Percentiles rank a stretch among this genome's conserved stretches.
Evolutionary conservation across 2,329 filamentous ascomycete genomes (phyloP).

Genomic region (Juglanconis oblonga): DNA sequence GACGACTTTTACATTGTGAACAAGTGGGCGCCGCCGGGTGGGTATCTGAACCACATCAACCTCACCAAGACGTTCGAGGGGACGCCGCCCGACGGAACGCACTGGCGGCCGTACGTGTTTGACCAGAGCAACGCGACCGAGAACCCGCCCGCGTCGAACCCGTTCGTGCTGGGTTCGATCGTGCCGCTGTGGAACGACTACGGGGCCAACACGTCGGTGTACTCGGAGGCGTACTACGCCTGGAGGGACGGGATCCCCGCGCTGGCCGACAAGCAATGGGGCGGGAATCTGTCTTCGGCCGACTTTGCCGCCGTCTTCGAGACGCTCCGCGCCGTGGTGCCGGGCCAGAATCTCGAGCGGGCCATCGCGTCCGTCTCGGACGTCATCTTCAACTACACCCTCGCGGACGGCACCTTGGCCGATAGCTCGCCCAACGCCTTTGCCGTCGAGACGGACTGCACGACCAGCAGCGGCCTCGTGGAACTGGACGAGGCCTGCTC

Average conservation of each 20-base stretch:
- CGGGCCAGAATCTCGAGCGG: slow-evolving; percentile 49
- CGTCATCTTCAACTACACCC: slow-evolving; percentile 34
- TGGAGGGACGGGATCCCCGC: slow-evolving; percentile 49
- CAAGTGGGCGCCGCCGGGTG: slow-evolving; percentile 47
- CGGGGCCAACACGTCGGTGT: slow-evolving; percentile 47
- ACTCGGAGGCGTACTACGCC: slow-evolving; percentile 50
- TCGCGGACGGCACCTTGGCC: slow-evolving; percentile 23
- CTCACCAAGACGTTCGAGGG: slow-evolving; percentile 44
- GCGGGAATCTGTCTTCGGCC: slow-evolving; percentile 39
- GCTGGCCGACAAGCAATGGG: slow-evolving; percentile 52
- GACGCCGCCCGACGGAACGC: slow-evolving; percentile 34
- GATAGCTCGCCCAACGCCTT: slow-evolving; percentile 40
- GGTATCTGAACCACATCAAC: slow-evolving; percentile 36
- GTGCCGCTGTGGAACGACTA: slow-evolving; percentile 54
- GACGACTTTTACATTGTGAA: slow-evolving; percentile 50
- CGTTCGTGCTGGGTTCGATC: slow-evolving; percentile 45
- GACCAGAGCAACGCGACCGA: slow-evolving; percentile 45
- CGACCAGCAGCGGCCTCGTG: slow-evolving; percentile 25
- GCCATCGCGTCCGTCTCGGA: slow-evolving; percentile 33
- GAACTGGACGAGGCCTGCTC: slow-evolving; percentile 35
- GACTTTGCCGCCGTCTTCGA: slow-evolving; percentile 38
- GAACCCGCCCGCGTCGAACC: slow-evolving; percentile 39
- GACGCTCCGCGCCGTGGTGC: slow-evolving; percentile 36
- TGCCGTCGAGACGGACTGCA: slow-evolving; percentile 38
- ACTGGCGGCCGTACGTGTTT: slow-evolving; percentile 49